Percentiles rank a stretch among this genome's conserved stretches.
phyloP scores from a whole-genome alignment of 129 eudicot genomes.

The Tagetes patula region DNA sequence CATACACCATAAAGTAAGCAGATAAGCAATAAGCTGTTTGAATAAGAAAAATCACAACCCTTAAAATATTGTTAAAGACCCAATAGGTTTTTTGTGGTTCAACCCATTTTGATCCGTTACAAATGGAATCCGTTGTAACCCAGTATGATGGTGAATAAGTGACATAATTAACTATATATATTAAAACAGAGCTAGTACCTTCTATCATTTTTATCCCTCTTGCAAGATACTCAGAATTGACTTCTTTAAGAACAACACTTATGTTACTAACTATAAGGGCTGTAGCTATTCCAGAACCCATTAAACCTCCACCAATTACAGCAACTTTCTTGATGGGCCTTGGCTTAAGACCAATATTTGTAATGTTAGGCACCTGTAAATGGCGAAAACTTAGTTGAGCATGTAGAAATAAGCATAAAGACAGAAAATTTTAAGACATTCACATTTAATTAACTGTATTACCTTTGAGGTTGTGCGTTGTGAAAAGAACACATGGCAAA shows the following conservation, averaged over 20 bases:
- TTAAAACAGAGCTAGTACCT: conserved; percentile 42
- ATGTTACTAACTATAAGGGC: conserved; percentile 61
- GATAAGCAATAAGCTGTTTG: background rate
- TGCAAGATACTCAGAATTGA: conserved; percentile 73
- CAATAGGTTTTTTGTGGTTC: background rate
- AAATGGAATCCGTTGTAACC: background rate
- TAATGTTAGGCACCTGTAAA: conserved; percentile 78
- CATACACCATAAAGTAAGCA: background rate
- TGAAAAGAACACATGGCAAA: conserved; percentile 84
- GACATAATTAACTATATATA: background rate
- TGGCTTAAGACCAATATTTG: conserved; percentile 85
- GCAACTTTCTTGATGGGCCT: conserved; percentile 85
- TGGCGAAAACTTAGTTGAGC: conserved; percentile 8
- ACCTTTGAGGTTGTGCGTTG: conserved; percentile 96
- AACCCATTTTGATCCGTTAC: background rate
- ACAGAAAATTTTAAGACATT: background rate
- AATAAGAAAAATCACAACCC: background rate
- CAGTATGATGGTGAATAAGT: background rate
- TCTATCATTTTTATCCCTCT: conserved; percentile 74
- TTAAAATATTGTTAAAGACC: too few species aligned
- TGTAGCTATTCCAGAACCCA: conserved; percentile 98
- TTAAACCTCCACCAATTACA: conserved; percentile 90
- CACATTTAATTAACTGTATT: too few species aligned
- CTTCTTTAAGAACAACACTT: conserved; percentile 74
- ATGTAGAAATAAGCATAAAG: background rate